Conservation (phyloP, 345 rosid genomes). For the Streptanthus diversifolius region DNA sequence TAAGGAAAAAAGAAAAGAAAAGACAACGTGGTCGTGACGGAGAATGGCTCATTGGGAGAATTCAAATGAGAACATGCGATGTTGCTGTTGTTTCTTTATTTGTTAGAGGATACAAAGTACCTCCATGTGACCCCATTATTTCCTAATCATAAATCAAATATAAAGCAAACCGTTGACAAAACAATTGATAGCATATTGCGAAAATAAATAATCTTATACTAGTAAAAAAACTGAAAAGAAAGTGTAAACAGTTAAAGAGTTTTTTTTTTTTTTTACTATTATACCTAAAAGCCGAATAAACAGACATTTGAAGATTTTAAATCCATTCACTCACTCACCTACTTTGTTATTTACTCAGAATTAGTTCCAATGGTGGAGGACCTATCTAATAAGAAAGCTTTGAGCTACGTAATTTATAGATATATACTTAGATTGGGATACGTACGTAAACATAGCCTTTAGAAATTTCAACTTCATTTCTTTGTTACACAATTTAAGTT, state of each 20-base stretch:
- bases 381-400: background rate
- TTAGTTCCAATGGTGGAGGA: background rate
- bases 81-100: conserved; percentile 28
- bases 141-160: conserved; percentile 21
- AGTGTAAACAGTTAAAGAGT: background rate
- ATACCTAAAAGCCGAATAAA: conserved; percentile 5
- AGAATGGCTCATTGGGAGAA: conserved; percentile 27
- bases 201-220: background rate
- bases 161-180: conserved; percentile 36
- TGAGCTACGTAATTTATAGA: background rate
- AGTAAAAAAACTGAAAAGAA: background rate
- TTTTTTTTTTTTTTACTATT: background rate
- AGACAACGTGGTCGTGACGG: conserved; percentile 39
- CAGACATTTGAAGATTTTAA: conserved; percentile 1
- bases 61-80: conserved; percentile 36
- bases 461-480: background rate
- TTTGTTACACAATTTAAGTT: background rate
- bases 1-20: background rate
- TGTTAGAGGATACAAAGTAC: conserved; percentile 18
- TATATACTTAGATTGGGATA: background rate
- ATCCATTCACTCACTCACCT: background rate
- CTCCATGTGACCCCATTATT: conserved; percentile 38
- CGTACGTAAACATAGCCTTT: conserved; percentile 2
- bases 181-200: background rate
- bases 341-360: background rate